Evolutionary conservation across 2,329 filamentous ascomycete species (phyloP).

Genomic region (Talaromyces sp.): DNA sequence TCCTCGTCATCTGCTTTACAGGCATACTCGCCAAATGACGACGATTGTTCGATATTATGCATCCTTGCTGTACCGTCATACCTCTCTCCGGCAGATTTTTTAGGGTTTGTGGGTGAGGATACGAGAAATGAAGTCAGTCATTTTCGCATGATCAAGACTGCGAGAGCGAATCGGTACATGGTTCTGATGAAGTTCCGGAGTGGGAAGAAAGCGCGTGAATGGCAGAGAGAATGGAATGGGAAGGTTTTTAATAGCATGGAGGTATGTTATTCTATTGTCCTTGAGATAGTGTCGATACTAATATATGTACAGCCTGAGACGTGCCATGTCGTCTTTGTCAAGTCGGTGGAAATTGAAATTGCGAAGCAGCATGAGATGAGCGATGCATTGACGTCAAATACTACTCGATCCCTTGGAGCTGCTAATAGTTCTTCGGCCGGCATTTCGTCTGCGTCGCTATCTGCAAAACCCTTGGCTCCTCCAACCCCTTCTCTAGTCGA

Average conservation of each 20-base stretch:
- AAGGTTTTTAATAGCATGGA: slow-evolving; percentile 90
- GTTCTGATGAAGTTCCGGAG: slow-evolving; percentile 91
- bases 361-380: slow-evolving; percentile 34
- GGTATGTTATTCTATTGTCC: slow-evolving; percentile 48
- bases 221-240: slow-evolving; percentile 85
- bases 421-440: slow-evolving; percentile 24
- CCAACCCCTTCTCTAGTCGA: slow-evolving; percentile 82
- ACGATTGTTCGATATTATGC: slow-evolving; percentile 81
- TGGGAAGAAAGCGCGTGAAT: slow-evolving; percentile 68
- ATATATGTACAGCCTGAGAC: slow-evolving; percentile 66
- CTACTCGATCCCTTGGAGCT: slow-evolving; percentile 8
- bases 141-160: slow-evolving; percentile 90
- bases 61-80: slow-evolving; percentile 94
- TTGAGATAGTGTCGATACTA: not conserved
- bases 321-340: slow-evolving; percentile 92
- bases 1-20: slow-evolving; percentile 7
- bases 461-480: slow-evolving; percentile 63
- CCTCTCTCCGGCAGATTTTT: slow-evolving; percentile 82
- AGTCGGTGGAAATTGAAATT: slow-evolving; percentile 79
- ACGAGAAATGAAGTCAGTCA: slow-evolving; percentile 86
- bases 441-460: slow-evolving; percentile 45
- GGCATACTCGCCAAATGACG: slow-evolving; percentile 27
- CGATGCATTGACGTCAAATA: slow-evolving; percentile 18
- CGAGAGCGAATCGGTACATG: slow-evolving; percentile 85
- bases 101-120: slow-evolving; percentile 85